Conservation (phyloP, 2,329 filamentous ascomycete genomes). For the Fusarium euwallaceae region DNA sequence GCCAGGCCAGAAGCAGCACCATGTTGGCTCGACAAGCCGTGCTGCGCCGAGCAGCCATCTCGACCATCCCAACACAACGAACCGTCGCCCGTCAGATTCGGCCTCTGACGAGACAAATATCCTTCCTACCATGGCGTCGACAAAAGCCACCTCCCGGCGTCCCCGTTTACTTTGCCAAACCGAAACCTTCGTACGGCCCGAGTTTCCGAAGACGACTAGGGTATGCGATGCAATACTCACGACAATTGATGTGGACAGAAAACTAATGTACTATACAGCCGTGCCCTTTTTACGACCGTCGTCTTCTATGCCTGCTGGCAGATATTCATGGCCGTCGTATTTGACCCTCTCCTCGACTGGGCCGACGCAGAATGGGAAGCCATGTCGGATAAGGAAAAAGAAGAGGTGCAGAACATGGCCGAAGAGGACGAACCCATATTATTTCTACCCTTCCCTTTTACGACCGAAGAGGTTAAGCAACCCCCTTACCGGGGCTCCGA, state of each 20-base stretch:
- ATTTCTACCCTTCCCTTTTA: conserved; percentile 75
- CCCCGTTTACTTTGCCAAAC: conserved; percentile 52
- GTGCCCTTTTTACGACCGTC: conserved; percentile 49
- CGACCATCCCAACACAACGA: conserved; percentile 39
- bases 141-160: conserved; percentile 36
- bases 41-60: conserved; percentile 40
- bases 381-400: conserved; percentile 59
- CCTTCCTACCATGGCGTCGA: conserved; percentile 52
- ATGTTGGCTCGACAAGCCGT: conserved; percentile 45
- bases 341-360: conserved; percentile 60
- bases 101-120: conserved; percentile 47
- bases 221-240: conserved; percentile 41
- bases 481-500: conserved; percentile 67
- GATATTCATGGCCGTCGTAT: conserved; percentile 60
- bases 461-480: conserved; percentile 62
- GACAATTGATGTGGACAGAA: neutral
- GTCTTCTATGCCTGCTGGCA: conserved; percentile 56
- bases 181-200: conserved; percentile 22
- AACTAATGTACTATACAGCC: conserved; percentile 40
- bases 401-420: conserved; percentile 56
- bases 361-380: conserved; percentile 58
- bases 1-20: conserved; percentile 29
- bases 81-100: conserved; percentile 38
- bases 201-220: conserved; percentile 46
- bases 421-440: conserved; percentile 60